Conservation (phyloP, 2,329 filamentous ascomycete species). For the Xylaria sp. region DNA sequence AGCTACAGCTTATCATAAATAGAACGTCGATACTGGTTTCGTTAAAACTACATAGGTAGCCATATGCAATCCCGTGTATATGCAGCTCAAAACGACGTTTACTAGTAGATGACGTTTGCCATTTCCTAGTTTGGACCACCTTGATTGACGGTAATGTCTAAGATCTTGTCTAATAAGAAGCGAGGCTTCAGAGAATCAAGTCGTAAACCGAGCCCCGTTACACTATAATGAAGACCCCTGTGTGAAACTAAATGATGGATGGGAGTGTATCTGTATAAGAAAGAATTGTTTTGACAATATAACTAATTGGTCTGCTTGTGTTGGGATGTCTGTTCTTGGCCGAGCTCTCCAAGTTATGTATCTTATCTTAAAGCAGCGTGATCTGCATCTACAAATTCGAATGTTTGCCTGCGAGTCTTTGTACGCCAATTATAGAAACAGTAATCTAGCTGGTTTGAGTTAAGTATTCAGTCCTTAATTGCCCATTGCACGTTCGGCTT, state of each 20-base stretch:
- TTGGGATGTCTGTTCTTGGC: background rate
- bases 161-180: conserved; percentile 10
- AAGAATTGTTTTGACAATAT: background rate
- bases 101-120: background rate
- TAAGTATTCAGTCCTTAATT: background rate
- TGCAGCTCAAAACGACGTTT: background rate
- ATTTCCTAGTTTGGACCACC: background rate
- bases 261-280: background rate
- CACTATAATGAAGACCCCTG: background rate
- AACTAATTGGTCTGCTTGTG: background rate
- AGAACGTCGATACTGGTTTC: too few species aligned
- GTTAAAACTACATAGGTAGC: too few species aligned
- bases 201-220: background rate
- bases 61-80: background rate
- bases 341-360: background rate
- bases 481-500: background rate
- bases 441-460: background rate
- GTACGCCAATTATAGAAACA: background rate
- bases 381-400: background rate
- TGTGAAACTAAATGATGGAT: background rate
- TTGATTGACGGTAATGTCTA: background rate
- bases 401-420: background rate
- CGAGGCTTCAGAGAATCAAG: background rate
- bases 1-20: background rate
- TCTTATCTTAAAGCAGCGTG: conserved; percentile 19